phyloP scores from a whole-genome alignment of 768 basidiomycete species.

The Hirschioporus abietinus region DNA sequence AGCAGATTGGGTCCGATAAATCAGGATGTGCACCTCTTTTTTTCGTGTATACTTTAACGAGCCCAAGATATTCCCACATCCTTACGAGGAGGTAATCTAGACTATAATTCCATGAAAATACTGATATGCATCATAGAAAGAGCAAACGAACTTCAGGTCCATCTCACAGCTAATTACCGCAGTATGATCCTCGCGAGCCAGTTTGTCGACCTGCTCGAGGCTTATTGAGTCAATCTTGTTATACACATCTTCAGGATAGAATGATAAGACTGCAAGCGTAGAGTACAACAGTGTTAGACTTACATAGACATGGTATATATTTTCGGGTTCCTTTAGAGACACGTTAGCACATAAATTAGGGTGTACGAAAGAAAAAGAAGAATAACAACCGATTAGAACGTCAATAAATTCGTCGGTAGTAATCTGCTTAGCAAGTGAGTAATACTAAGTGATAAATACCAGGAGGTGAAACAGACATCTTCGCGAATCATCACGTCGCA shows the following conservation, averaged over 20 bases:
- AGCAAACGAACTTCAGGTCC: constrained; percentile 70
- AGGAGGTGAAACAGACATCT: constrained; percentile 54
- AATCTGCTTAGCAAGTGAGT: constrained; percentile 47
- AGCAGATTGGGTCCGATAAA: constrained; percentile 82
- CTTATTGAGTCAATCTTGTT: constrained; percentile 95
- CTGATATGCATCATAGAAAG: constrained; percentile 4
- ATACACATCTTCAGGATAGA: constrained; percentile 63
- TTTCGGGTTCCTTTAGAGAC: constrained; percentile 70
- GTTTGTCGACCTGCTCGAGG: constrained; percentile 74
- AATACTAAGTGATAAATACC: constrained; percentile 7
- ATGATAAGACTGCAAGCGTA: constrained; percentile 2
- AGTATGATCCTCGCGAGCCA: constrained; percentile 75
- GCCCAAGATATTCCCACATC: constrained; percentile 73
- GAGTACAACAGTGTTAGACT: constrained; percentile 22
- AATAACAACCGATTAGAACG: constrained; percentile 75
- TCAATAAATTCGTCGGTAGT: constrained; percentile 97
- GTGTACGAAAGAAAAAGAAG: constrained; percentile 1
- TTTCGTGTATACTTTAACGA: constrained; percentile 95
- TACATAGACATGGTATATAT: constrained; percentile 91
- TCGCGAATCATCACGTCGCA: constrained; percentile 99
- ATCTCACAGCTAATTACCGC: constrained; percentile 98
- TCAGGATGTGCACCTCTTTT: constrained; percentile 95
- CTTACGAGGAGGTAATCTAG: constrained; percentile 69
- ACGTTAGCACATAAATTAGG: not conserved
- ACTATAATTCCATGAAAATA: constrained; percentile 30